Evolutionary conservation across 2,329 filamentous ascomycete species (phyloP).

Genomic region (Fusarium abutilonis): DNA sequence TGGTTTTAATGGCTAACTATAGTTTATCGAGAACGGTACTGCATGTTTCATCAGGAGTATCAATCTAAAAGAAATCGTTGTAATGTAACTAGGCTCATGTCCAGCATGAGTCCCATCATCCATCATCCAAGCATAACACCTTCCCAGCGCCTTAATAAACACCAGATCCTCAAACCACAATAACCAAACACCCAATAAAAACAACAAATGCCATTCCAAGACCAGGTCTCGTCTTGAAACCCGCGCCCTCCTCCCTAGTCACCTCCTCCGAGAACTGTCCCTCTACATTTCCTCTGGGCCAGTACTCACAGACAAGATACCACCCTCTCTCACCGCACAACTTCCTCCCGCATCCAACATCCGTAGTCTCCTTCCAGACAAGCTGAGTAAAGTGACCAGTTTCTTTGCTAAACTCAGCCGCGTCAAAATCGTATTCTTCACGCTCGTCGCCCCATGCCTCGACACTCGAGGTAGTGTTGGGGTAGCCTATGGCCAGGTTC

Average conservation of each 20-base stretch:
- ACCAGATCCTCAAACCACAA: slow-evolving; percentile 17
- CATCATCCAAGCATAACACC: neutral
- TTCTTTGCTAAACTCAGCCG: slow-evolving; percentile 64
- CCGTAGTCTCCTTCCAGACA: slow-evolving; percentile 72
- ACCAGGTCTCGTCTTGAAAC: slow-evolving; percentile 19
- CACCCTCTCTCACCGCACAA: slow-evolving; percentile 62
- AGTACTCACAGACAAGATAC: slow-evolving; percentile 77
- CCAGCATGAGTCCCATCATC: slow-evolving; percentile 28
- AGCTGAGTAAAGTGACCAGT: slow-evolving; percentile 80
- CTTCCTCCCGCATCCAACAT: slow-evolving; percentile 64
- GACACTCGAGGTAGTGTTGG: slow-evolving; percentile 67
- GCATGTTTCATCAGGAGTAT: neutral
- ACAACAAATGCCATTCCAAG: slow-evolving; percentile 29
- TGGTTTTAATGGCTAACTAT: no score
- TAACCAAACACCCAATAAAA: slow-evolving; percentile 31
- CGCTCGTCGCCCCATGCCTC: slow-evolving; percentile 70
- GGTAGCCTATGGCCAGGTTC: slow-evolving; percentile 76
- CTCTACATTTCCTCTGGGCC: slow-evolving; percentile 71
- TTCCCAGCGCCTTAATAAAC: neutral
- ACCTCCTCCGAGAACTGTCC: slow-evolving; percentile 59
- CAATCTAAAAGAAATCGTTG: slow-evolving; percentile 11
- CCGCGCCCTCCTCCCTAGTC: slow-evolving; percentile 31
- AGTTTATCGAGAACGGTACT: no score
- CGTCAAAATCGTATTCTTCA: slow-evolving; percentile 65
- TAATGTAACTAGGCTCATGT: slow-evolving; percentile 10